These are phyloP conservation scores for Suhomyces wounanorum DNA, from an alignment of 1,139 yeast genomes.

Conservation along the genomic window DNA sequence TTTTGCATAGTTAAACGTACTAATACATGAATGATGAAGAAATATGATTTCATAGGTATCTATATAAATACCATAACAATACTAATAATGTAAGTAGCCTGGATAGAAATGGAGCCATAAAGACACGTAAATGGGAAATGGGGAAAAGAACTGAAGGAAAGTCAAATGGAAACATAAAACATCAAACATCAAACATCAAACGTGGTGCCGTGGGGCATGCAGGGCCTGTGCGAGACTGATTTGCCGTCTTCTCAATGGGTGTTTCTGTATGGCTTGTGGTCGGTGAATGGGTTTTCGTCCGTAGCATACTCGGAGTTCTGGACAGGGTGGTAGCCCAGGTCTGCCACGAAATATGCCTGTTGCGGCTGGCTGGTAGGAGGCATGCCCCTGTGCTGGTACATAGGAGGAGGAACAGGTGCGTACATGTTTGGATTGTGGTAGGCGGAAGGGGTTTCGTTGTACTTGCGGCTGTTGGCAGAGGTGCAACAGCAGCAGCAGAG, in stretches of 20 bases:
- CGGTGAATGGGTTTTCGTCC: slow-evolving; percentile 19
- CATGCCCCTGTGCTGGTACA: slow-evolving; percentile 15
- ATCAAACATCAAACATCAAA: not conserved
- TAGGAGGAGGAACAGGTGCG: slow-evolving; percentile 28
- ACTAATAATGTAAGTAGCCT: too few species aligned
- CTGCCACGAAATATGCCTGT: slow-evolving; percentile 19
- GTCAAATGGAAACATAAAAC: not conserved
- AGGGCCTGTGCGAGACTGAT: too few species aligned
- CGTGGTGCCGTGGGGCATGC: not conserved
- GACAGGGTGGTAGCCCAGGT: slow-evolving; percentile 21
- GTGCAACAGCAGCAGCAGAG: slow-evolving; percentile 51
- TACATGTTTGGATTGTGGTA: slow-evolving; percentile 44
- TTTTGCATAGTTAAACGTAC: slow-evolving; percentile 5
- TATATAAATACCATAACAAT: too few species aligned
- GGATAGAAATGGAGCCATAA: too few species aligned
- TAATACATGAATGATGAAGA: slow-evolving; percentile 5
- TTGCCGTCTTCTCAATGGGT: not conserved
- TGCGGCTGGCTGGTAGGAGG: slow-evolving; percentile 15
- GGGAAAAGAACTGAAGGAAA: not conserved
- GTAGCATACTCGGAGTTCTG: slow-evolving; percentile 6
- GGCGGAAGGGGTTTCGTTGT: slow-evolving; percentile 23
- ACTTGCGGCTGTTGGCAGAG: slow-evolving; percentile 22
- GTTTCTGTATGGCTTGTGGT: slow-evolving; percentile 6
- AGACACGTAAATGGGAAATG: not conserved
- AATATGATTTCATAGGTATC: too few species aligned